These are phyloP conservation scores for Omphalotus guepiniiformis DNA, from an alignment of 768 basidiomycete species.

Conservation along the genomic window DNA sequence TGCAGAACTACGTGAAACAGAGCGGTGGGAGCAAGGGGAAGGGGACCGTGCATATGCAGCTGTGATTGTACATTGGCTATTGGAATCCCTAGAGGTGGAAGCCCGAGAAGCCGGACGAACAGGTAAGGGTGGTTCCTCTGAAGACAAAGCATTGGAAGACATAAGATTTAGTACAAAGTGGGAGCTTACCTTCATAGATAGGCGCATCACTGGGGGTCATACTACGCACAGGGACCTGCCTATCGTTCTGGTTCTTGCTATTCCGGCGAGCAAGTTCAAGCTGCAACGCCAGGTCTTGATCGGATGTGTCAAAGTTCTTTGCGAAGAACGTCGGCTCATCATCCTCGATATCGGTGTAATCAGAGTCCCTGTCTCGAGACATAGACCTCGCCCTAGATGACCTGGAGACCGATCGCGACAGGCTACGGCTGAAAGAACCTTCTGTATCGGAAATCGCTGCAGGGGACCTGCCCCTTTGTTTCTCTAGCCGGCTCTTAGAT, in stretches of 20 bases:
- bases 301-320: slow-evolving; percentile 55
- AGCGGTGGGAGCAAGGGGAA: slow-evolving; percentile 34
- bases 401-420: slow-evolving; percentile 28
- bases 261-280: slow-evolving; percentile 83
- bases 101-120: slow-evolving; percentile 53
- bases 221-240: slow-evolving; percentile 34
- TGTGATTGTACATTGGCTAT: slow-evolving; percentile 40
- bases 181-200: slow-evolving; percentile 69
- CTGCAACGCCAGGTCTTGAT: slow-evolving; percentile 71
- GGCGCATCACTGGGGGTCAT: slow-evolving; percentile 55
- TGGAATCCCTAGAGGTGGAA: slow-evolving; percentile 35
- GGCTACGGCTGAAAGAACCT: slow-evolving; percentile 39
- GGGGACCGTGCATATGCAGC: slow-evolving; percentile 36
- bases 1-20: slow-evolving; percentile 42
- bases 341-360: slow-evolving; percentile 45
- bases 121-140: slow-evolving; percentile 59
- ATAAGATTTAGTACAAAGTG: slow-evolving; percentile 10
- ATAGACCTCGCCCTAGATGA: slow-evolving; percentile 36
- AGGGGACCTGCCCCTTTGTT: slow-evolving; percentile 36
- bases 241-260: slow-evolving; percentile 69
- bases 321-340: slow-evolving; percentile 35
- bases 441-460: slow-evolving; percentile 43
- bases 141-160: slow-evolving; percentile 7
- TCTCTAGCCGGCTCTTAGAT: slow-evolving; percentile 40
- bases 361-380: slow-evolving; percentile 37